Conservation (phyloP, 371 early-diverging fungal species). For the Mortierella sp. region DNA sequence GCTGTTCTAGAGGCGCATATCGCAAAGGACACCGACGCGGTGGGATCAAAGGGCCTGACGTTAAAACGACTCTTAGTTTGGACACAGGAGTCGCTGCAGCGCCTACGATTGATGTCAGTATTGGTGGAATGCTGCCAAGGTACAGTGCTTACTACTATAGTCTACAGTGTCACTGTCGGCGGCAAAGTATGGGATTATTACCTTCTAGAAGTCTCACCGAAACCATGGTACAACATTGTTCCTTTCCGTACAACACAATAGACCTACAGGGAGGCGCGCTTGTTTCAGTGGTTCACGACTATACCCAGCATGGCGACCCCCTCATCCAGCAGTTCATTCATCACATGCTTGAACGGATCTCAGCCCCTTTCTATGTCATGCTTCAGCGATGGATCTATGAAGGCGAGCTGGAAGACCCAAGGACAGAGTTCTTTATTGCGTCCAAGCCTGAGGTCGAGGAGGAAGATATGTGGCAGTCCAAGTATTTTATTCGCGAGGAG, state of each 20-base stretch:
- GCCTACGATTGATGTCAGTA: slow-evolving; percentile 79
- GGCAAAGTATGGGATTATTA: neutral
- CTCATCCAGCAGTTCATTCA: slow-evolving; percentile 83
- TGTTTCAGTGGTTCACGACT: slow-evolving; percentile 83
- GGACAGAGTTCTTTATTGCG: slow-evolving; percentile 92
- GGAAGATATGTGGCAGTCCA: slow-evolving; percentile 86
- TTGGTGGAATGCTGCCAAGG: slow-evolving; percentile 73
- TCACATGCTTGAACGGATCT: slow-evolving; percentile 84
- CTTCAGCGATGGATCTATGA: slow-evolving; percentile 95
- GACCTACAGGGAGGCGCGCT: slow-evolving; percentile 85
- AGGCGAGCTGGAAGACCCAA: slow-evolving; percentile 96
- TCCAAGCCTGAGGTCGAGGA: slow-evolving; percentile 65
- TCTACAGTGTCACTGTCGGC: neutral
- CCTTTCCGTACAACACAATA: neutral
- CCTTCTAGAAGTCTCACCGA: neutral
- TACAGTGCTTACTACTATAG: neutral
- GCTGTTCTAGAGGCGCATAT: slow-evolving; percentile 90
- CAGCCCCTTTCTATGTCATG: slow-evolving; percentile 92
- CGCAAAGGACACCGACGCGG: slow-evolving; percentile 59
- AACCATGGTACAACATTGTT: neutral
- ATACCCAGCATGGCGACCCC: slow-evolving; percentile 93
- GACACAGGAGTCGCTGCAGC: slow-evolving; percentile 85
- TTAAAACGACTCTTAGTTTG: slow-evolving; percentile 90
- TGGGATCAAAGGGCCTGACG: slow-evolving; percentile 70
- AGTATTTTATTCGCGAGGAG: slow-evolving; percentile 79